phyloP scores from a whole-genome alignment of 495 filamentous ascomycete genomes.

The Penicillium daleae region DNA sequence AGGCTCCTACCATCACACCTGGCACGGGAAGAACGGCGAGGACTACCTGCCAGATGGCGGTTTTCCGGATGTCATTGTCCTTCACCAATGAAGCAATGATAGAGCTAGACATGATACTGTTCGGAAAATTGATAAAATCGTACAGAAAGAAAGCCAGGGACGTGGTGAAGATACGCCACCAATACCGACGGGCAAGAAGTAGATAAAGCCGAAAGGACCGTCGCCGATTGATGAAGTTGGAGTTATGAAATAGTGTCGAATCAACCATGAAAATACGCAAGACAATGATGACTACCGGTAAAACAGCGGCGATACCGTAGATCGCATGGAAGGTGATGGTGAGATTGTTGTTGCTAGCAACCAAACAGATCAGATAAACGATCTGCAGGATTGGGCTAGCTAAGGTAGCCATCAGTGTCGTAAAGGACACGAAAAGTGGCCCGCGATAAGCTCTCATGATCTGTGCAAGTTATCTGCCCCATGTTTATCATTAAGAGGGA shows the following conservation, averaged over 20 bases:
- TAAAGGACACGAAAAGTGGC: constrained; percentile 42
- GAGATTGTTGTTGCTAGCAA: constrained; percentile 40
- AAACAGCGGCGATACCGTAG: constrained; percentile 38
- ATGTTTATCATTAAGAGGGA: too few species aligned
- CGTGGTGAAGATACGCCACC: constrained; percentile 34
- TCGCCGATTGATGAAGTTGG: constrained; percentile 32
- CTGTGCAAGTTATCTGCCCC: constrained; percentile 15
- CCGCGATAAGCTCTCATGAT: constrained; percentile 32
- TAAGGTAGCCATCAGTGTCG: constrained; percentile 40
- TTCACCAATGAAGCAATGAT: constrained; percentile 44
- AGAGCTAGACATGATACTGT: constrained; percentile 44
- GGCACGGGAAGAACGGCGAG: constrained; percentile 41
- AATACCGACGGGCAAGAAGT: constrained; percentile 35
- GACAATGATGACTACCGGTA: constrained; percentile 35
- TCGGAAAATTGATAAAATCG: constrained; percentile 44
- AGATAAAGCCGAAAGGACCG: constrained; percentile 28
- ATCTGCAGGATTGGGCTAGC: constrained; percentile 40
- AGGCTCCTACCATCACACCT: constrained; percentile 39
- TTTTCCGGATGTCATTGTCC: constrained; percentile 36
- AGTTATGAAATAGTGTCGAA: constrained; percentile 37
- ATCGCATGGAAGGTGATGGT: constrained; percentile 37
- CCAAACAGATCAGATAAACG: constrained; percentile 38
- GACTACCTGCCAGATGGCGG: constrained; percentile 44
- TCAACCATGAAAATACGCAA: constrained; percentile 41
- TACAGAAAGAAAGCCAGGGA: constrained; percentile 42